Percentiles rank a stretch among this genome's conserved stretches.
phyloP scores from a whole-genome alignment of 176 grass and related monocot species.

The Hordeum vulgare region DNA sequence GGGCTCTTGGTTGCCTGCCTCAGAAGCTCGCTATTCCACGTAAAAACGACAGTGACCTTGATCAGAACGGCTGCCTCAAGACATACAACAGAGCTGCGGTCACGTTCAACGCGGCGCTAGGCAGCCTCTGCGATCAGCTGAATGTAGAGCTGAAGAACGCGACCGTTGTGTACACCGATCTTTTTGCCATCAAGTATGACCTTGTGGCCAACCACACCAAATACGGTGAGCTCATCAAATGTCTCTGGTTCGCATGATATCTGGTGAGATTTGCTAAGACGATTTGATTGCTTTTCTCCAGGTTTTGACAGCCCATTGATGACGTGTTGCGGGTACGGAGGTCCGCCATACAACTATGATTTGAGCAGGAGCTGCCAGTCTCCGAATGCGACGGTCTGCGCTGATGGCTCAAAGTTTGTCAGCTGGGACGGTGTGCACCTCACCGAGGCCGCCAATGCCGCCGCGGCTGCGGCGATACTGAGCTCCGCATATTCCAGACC shows the following conservation, averaged over 20 bases:
- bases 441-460: slow-evolving; percentile 26
- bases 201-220: slow-evolving; percentile 63
- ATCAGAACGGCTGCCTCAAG: slow-evolving; percentile 65
- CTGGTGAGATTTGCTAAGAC: background rate
- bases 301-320: slow-evolving; percentile 65
- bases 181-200: slow-evolving; percentile 77
- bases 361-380: slow-evolving; percentile 27
- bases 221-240: slow-evolving; percentile 34
- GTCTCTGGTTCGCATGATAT: background rate
- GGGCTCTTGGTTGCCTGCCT: slow-evolving; percentile 78
- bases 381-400: slow-evolving; percentile 4
- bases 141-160: slow-evolving; percentile 46
- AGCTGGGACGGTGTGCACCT: slow-evolving; percentile 54
- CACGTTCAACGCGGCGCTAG: slow-evolving; percentile 52
- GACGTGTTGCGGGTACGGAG: slow-evolving; percentile 74
- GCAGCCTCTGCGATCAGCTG: slow-evolving; percentile 47
- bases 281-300: slow-evolving; percentile 6
- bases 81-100: slow-evolving; percentile 68
- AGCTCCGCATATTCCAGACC: slow-evolving; percentile 40
- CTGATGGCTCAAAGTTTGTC: slow-evolving; percentile 31
- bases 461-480: slow-evolving; percentile 17
- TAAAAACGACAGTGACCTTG: slow-evolving; percentile 45
- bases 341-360: slow-evolving; percentile 59
- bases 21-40: slow-evolving; percentile 66
- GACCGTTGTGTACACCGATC: slow-evolving; percentile 59